Base-by-base conservation (phyloP, 73 alveolate species). In the Vitrella brassicaformis region DNA sequence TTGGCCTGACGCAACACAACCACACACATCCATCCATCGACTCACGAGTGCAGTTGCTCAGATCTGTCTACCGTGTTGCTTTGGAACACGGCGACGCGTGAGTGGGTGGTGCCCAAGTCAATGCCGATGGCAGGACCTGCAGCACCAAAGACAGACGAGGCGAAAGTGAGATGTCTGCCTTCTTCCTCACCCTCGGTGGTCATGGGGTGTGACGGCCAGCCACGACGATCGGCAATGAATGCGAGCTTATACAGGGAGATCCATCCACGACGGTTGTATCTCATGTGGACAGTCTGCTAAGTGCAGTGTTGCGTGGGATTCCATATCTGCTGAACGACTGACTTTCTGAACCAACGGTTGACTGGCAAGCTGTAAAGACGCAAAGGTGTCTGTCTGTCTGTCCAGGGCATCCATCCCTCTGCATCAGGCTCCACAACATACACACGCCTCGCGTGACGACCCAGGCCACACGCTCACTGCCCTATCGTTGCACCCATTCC, bases 71-170 rank as follows among this genome's bases (percentile, higher is more conserved):
- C 91, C 39, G 86, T 73, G 25, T 88, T 86, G 78, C 84, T 88
- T 85, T 82, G 72, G 56, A 47, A 86, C 56, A 85, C 71, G 4
- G 92, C 95, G 27, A 90, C 93, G 27, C 94, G 85, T n/a, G 94
- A 90, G 86, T 79, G 79, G 67, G 94, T 88, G 45, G 94, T 88
- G 45, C 94, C 94, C 31, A 88, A 72, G 78, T 88, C 94, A 32
- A 88, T 88, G 70, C 94, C 94, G 47, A 88, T 79, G 14, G 80
- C 90, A 30, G 94, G 92, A 30, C 92, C 92, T 74, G 80, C 92
- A 29, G 76, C 86, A 75, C 68, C 39, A 18, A 69, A 67, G 70
- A 39, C 22, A 39, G 14, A 8, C 4, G 56, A 39, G 14, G 56
- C 22, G 14, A 39, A 14, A 14, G 56, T 39, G 14, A 39, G 56